Percentiles rank a stretch among this genome's conserved stretches.
phyloP scores from a whole-genome alignment of 2,329 filamentous ascomycete species.

The Juglanconis juglandina region DNA sequence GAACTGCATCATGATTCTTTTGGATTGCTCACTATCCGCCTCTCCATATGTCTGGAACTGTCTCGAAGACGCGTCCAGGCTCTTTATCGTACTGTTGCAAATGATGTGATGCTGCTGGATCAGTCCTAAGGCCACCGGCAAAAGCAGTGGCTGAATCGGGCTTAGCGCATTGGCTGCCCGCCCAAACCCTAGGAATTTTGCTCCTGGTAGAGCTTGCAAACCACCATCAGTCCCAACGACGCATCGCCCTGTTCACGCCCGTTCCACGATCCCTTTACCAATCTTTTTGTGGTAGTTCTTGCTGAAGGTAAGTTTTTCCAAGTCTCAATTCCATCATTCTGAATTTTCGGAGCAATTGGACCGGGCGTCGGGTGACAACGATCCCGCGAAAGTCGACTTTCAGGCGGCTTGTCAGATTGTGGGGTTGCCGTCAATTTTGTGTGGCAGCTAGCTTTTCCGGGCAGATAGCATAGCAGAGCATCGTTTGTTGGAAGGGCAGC shows the following conservation, averaged over 20 bases:
- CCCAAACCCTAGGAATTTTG: conserved; percentile 38
- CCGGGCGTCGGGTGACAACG: neutral
- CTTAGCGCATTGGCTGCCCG: conserved; percentile 34
- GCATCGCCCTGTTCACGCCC: conserved; percentile 13
- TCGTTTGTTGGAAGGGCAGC: neutral
- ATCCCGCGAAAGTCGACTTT: conserved; percentile 3
- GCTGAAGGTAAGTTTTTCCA: conserved; percentile 11
- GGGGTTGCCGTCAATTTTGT: conserved; percentile 17
- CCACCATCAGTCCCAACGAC: conserved; percentile 4
- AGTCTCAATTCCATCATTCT: neutral
- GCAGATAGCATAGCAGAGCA: neutral
- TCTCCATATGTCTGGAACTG: neutral
- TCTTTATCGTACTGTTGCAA: neutral
- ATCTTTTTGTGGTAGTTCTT: conserved; percentile 4
- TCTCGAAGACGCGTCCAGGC: neutral
- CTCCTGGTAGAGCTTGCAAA: conserved; percentile 14
- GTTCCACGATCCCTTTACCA: conserved; percentile 4
- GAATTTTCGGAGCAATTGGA: neutral
- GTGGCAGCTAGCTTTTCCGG: conserved; percentile 13
- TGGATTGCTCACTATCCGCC: neutral
- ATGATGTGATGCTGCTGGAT: neutral
- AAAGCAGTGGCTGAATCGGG: conserved; percentile 34
- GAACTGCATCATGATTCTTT: neutral
- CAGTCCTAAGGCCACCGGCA: neutral
- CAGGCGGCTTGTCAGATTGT: conserved; percentile 12